Evolutionary conservation across 805 yeast genomes (phyloP), one percentile per base, ranked within the genome.

Genomic region (Yamadazyma nakazawae): DNA sequence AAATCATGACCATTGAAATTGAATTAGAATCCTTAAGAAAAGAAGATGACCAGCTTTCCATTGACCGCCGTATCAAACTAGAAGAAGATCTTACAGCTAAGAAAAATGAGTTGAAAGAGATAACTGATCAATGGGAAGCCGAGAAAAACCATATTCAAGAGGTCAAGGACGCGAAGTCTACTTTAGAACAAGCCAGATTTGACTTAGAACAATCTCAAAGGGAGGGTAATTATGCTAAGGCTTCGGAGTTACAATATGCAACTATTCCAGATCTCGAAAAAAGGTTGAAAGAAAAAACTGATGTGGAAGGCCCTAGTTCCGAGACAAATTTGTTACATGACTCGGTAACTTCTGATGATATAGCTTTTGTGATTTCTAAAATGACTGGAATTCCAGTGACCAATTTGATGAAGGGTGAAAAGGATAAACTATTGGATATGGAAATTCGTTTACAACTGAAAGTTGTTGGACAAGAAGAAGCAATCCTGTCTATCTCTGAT

Each of bases 381-480:
- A 90, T 94, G 85, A 92, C 99, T 0, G 98, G 98, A 34, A 90
- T 92, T 37, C 99, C 99, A 6, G 88, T 88, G 19, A 88, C 84
- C 55, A 87, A 90, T 28, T 81, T 92, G 55, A 77, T 94, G 84
- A 87, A 87, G 64, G 97, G 97, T 40, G 99, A 92, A 62, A 89
- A 88, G 67, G 97, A 92, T 61, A 85, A 91, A 63, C 75, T 92
- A 44, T 64, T 92, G 45, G 85, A 77, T 63, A 94, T 94, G 97
- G 97, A 91, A 63, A 73, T 78, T 5, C 80, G 88, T 0, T 67
- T 92, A 54, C 81, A 81, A 57, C 77, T 78, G 51, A 82, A 88
- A 51, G 97, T 92, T 24, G 82, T 92, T 52, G 98, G 99, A 6
- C 99, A 92, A 66, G 96, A 92, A 60, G 96, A 89, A 60, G 98